Evolutionary conservation across 345 rosid genomes (phyloP).

Genomic region (Litchi chinensis): DNA sequence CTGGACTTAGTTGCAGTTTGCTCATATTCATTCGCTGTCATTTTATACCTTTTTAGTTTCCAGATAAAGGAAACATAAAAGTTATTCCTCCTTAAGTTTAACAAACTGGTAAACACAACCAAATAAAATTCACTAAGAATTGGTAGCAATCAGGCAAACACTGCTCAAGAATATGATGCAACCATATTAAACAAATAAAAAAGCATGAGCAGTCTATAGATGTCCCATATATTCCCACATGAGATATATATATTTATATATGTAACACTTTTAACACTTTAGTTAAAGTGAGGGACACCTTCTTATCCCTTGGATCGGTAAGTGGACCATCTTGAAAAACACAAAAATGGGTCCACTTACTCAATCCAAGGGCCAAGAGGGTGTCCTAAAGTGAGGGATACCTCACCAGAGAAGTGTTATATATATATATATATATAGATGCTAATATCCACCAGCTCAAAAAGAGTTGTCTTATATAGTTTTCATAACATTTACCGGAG

Average conservation of each 20-base stretch:
- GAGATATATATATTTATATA: background rate
- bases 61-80: background rate
- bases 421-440: slow-evolving; percentile 21
- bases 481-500: slow-evolving; percentile 28
- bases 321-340: too few relatives aligned
- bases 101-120: slow-evolving; percentile 11
- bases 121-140: background rate
- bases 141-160: background rate
- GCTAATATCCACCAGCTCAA: slow-evolving; percentile 28
- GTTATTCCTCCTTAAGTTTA: background rate
- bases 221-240: slow-evolving; percentile 15
- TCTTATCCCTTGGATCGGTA: too few relatives aligned
- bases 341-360: too few relatives aligned
- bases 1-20: slow-evolving; percentile 1
- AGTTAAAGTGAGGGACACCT: too few relatives aligned
- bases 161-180: slow-evolving; percentile 3
- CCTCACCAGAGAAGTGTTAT: too few relatives aligned
- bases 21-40: background rate
- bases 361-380: too few relatives aligned
- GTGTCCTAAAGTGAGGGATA: too few relatives aligned
- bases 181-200: background rate
- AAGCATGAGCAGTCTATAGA: slow-evolving; percentile 15
- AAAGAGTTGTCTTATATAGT: slow-evolving; percentile 27
- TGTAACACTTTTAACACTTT: too few relatives aligned
- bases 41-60: background rate